phyloP scores from a whole-genome alignment of 352 stramenopile species.

The Globisporangium heterothallicum region DNA sequence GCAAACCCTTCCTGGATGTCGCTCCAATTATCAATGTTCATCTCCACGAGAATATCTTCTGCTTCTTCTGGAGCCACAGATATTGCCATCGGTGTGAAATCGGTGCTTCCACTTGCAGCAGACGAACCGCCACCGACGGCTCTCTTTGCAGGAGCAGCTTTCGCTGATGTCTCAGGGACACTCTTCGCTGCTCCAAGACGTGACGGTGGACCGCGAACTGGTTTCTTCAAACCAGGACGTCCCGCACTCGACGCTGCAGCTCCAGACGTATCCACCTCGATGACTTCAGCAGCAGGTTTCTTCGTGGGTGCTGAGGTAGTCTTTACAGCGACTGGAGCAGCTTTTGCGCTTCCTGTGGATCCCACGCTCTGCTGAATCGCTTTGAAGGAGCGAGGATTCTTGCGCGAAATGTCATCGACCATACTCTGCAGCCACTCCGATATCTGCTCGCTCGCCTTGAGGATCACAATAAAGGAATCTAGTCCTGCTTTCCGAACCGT shows the following conservation, averaged over 20 bases:
- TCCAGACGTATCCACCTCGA: slow-evolving; percentile 22
- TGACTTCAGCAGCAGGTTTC: slow-evolving; percentile 11
- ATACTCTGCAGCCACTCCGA: slow-evolving; percentile 47
- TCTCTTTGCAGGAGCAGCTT: slow-evolving; percentile 25
- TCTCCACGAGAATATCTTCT: slow-evolving; percentile 41
- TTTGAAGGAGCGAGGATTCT: slow-evolving; percentile 71
- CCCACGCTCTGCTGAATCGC: slow-evolving; percentile 46
- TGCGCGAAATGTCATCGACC: slow-evolving; percentile 59
- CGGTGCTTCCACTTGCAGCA: slow-evolving; percentile 22
- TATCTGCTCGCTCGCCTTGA: slow-evolving; percentile 47
- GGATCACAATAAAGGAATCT: slow-evolving; percentile 52
- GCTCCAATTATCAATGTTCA: slow-evolving; percentile 59
- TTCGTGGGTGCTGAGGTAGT: slow-evolving; percentile 16
- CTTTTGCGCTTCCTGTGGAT: slow-evolving; percentile 2
- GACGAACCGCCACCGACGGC: slow-evolving; percentile 8
- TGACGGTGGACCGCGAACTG: slow-evolving; percentile 32
- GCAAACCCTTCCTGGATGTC: slow-evolving; percentile 51
- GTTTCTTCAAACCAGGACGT: slow-evolving; percentile 29
- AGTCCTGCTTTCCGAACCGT: slow-evolving; percentile 74
- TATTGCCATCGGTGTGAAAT: slow-evolving; percentile 64
- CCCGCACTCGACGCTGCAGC: slow-evolving; percentile 1
- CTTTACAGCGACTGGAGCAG: slow-evolving; percentile 16
- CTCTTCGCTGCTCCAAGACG: slow-evolving; percentile 45
- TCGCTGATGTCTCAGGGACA: slow-evolving; percentile 18
- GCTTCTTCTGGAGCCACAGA: slow-evolving; percentile 65